Conservation (phyloP, 192 early-diverging fungal species). For the Paraglomus brasilianum region DNA sequence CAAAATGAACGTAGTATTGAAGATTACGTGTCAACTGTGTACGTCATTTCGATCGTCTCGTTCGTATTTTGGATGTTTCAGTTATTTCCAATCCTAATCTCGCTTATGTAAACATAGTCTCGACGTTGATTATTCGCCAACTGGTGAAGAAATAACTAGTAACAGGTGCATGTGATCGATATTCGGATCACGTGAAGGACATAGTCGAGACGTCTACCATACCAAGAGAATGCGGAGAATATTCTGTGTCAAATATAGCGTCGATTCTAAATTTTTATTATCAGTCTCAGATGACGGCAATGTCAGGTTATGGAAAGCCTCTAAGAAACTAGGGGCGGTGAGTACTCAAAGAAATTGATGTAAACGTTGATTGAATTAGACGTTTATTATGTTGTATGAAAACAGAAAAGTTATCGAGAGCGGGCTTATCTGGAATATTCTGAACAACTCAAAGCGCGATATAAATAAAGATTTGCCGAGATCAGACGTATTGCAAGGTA, state of each 20-base stretch:
- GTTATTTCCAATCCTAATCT: too few relatives aligned
- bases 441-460: conserved; percentile 90
- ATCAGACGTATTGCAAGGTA: conserved; percentile 69
- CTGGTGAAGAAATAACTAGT: conserved; percentile 96
- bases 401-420: conserved; percentile 73
- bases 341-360: conserved; percentile 29
- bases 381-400: conserved; percentile 32
- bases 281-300: conserved; percentile 98
- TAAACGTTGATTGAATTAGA: background rate
- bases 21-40: conserved; percentile 97
- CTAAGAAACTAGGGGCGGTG: conserved; percentile 72
- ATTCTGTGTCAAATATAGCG: conserved; percentile 88
- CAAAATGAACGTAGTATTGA: conserved; percentile 79
- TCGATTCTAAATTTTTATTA: conserved; percentile 93
- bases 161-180: conserved; percentile 94
- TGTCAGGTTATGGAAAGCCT: conserved; percentile 88
- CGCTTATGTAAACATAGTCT: conserved; percentile 44
- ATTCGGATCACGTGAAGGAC: conserved; percentile 71
- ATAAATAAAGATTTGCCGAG: conserved; percentile 89
- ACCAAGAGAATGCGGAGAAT: conserved; percentile 98
- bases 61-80: background rate
- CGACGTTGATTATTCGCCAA: conserved; percentile 97
- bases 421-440: conserved; percentile 75
- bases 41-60: conserved; percentile 34
- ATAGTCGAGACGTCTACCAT: conserved; percentile 92